Base-by-base conservation (phyloP, 257 asterid genomes). In the Echites panduratus region DNA sequence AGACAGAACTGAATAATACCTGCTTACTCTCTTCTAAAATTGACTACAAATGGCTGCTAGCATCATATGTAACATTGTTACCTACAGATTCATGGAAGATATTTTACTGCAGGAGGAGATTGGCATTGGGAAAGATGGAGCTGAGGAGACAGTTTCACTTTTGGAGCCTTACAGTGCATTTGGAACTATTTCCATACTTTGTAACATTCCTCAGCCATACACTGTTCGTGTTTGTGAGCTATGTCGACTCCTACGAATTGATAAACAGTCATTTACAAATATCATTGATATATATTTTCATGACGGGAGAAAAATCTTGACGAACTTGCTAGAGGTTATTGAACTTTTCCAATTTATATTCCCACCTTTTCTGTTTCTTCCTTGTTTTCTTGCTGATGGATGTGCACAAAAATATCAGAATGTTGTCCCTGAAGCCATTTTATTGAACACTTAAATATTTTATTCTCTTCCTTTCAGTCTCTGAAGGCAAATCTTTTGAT, bases 121-220 rank as follows among this genome's bases (percentile, higher is more conserved):
- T 32, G 89, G 87, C 58, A 83, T 77, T 19, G 92, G 76, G 26
- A 82, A 82, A 14, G 95, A 94, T 56, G 98, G 96, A 76, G 35
- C 77, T 66, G 98, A 88, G 82, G 97, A 89, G 16, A 85, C 86
- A 0, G 80, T 82, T 57, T 77, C 95, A 12, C 81, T 71, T 77
- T 81, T 94, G 24, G 87, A 88, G 80, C 88, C 84, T 10, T 79
- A 83, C 81, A 84, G 88, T 79, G 83, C 78, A 75, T 90, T 91
- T 59, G 99, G 99, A 66, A 93, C 86, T 62, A 79, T 89, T 74
- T 85, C 99, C 70, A 81, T 91, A 45, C 90, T 94, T 57, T 91
- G 97, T 87, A 94, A 94, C 83, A 81, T 94, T 75, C 97, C 98
- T 73, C 99, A 94, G 84, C 98, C 98, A 41, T 91, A 87, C 67